phyloP scores from a whole-genome alignment of 345 rosid genomes.

The Heritiera fomes region DNA sequence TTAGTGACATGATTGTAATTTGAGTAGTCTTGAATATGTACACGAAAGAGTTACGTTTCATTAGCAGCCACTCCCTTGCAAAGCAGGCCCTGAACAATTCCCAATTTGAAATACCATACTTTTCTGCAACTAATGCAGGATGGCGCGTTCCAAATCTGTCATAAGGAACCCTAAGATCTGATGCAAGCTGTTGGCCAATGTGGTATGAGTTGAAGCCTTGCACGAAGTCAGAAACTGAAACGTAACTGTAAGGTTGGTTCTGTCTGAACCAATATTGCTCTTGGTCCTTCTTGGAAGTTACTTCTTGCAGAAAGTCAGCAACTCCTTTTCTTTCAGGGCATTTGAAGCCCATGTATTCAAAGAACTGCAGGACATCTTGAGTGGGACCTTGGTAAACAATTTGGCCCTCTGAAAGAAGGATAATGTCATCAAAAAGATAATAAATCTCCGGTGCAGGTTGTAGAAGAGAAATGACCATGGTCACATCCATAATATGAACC shows the following conservation, averaged over 20 bases:
- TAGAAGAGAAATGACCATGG: conserved; percentile 53
- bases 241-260: conserved; percentile 47
- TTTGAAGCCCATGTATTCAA: conserved; percentile 57
- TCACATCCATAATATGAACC: no score
- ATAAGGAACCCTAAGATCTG: conserved; percentile 60
- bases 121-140: no score
- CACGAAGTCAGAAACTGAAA: conserved; percentile 52
- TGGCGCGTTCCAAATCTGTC: conserved; percentile 38
- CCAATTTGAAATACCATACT: no score
- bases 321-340: conserved; percentile 78
- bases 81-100: no score
- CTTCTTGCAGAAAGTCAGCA: conserved; percentile 83
- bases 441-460: conserved; percentile 81
- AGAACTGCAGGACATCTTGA: conserved; percentile 56
- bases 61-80: conserved; percentile 46
- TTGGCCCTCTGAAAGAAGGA: conserved; percentile 74
- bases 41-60: conserved; percentile 37
- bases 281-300: conserved; percentile 49
- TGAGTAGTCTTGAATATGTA: conserved; percentile 7
- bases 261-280: conserved; percentile 72
- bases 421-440: conserved; percentile 67
- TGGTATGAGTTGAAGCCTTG: conserved; percentile 65
- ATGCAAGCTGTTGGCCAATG: conserved; percentile 57
- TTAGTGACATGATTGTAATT: not conserved
- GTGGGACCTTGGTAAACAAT: conserved; percentile 79